Evolutionary conservation across 2,329 filamentous ascomycete species (phyloP).

Genomic region (Fusarium siculi): DNA sequence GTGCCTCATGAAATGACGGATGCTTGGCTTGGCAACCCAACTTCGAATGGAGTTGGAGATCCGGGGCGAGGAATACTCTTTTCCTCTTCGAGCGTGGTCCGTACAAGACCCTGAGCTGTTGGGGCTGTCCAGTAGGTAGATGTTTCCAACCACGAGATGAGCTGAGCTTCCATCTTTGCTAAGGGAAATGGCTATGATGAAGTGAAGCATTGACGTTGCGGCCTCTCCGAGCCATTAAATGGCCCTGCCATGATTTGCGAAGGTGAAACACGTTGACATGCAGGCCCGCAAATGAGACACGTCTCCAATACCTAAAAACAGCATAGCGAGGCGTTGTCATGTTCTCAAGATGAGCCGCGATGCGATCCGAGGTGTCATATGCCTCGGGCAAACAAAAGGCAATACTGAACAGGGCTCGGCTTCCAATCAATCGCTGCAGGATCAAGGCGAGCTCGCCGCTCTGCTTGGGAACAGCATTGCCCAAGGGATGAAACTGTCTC

Average conservation of each 20-base stretch:
- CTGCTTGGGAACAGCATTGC: conserved; percentile 13
- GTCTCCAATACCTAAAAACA: conserved; percentile 30
- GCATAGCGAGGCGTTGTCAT: conserved; percentile 25
- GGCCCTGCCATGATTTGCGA: conserved; percentile 28
- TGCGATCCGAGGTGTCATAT: conserved; percentile 34
- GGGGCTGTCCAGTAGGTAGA: neutral
- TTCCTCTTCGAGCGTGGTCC: conserved; percentile 13
- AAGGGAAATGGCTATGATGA: conserved; percentile 16
- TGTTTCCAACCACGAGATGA: neutral
- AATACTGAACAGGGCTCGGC: conserved; percentile 18
- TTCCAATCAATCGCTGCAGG: conserved; percentile 24
- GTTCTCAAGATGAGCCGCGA: conserved; percentile 34
- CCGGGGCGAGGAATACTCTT: conserved; percentile 27
- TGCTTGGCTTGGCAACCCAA: conserved; percentile 33
- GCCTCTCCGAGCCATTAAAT: conserved; percentile 27
- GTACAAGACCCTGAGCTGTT: conserved; percentile 2
- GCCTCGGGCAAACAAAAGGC: conserved; percentile 16
- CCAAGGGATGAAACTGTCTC: conserved; percentile 41
- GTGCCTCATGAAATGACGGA: conserved; percentile 28
- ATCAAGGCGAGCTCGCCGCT: conserved; percentile 32
- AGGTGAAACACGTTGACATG: conserved; percentile 42
- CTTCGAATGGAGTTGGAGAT: conserved; percentile 22
- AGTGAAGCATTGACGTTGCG: conserved; percentile 35
- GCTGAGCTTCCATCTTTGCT: neutral
- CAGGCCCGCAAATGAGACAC: conserved; percentile 37